These are phyloP conservation scores for Phytopythium helicoides DNA, from an alignment of 352 stramenopile species.

Conservation along the genomic window DNA sequence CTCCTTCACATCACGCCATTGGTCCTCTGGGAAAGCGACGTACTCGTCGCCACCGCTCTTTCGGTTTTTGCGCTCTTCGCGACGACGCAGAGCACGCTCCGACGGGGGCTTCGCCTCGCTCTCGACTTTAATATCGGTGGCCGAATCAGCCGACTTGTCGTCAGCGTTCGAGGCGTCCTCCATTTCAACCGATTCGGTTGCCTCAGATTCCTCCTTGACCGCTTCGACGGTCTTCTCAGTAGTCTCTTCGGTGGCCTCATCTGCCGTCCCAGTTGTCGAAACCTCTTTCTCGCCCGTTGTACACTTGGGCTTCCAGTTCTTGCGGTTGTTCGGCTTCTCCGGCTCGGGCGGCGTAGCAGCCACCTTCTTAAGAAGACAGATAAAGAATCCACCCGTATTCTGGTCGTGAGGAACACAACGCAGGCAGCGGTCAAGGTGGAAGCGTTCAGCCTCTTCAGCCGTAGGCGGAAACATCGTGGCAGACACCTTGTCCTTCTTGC, in stretches of 20 bases:
- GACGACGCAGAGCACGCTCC: conserved; percentile 24
- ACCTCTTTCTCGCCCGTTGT: conserved; percentile 17
- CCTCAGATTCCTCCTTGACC: conserved; percentile 8
- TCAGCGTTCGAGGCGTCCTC: conserved; percentile 10
- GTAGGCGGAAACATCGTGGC: conserved; percentile 91
- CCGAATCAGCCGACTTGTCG: not conserved
- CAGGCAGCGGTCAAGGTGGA: conserved; percentile 94
- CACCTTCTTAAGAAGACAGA: conserved; percentile 95
- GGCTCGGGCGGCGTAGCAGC: conserved; percentile 43
- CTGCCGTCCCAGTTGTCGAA: conserved; percentile 7
- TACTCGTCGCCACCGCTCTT: conserved; percentile 72
- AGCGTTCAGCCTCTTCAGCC: conserved; percentile 54
- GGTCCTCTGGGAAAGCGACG: conserved; percentile 54
- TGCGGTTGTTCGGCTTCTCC: conserved; percentile 15
- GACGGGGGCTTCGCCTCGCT: conserved; percentile 15
- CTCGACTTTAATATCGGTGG: conserved; percentile 11
- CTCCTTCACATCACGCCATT: conserved; percentile 60
- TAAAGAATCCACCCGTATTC: conserved; percentile 99
- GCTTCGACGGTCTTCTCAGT: conserved; percentile 10
- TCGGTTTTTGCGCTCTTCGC: conserved; percentile 44
- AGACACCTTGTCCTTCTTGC: conserved; percentile 79
- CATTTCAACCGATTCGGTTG: conserved; percentile 3
- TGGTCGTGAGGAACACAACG: conserved; percentile 97
- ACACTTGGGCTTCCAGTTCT: conserved; percentile 11
- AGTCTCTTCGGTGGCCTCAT: conserved; percentile 7